Base-by-base conservation (phyloP, 108 stramenopile species). In the Cyclostephanos tholiformis region DNA sequence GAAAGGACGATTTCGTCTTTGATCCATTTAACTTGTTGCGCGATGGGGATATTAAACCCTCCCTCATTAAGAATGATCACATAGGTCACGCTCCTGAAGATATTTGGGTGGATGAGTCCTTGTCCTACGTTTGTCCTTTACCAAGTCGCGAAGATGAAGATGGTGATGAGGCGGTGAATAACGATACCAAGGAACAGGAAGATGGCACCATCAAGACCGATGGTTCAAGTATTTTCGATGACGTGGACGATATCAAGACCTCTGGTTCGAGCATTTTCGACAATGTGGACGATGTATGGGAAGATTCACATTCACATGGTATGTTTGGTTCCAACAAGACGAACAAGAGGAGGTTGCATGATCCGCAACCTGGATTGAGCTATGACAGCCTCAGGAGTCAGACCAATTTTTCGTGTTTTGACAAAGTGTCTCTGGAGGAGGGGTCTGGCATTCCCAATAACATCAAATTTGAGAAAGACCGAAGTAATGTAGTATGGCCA, bases 81-180 rank as follows among this genome's bases (percentile, higher is more conserved):
- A 57, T 12, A 25, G 5, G 12, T 6, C 11, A 57, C 26, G 14
- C 9, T 53, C 25, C 1, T 29, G 56, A 57, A 6, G 56, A 25
- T 29, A 26, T 29, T 57, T 2, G 4, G 3, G 6, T 29, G 56
- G 3, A 57, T 2, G 56, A 57, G 9, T 29, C 14, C 11, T 27
- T 26, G 20, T 53, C 52, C 52, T 53, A 10, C 56, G 25, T 57
- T 57, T 57, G 56, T 57, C 20, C 26, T 57, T 26, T 57, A 14
- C 56, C 56, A 57, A 57, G 56, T 57, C 26, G 56, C 27, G 27
- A 57, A 57, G 56, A 57, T 9, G 56, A 57, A 14, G 56, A 29
- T 57, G 56, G 27, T 29, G 56, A 57, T 4, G 56, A 57, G 2
- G 56, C 2, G 27, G 26, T 14, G 56, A 14, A 9, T 25, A 26